Base-by-base conservation (phyloP, 352 stramenopile genomes). In the Phytophthora ramorum region DNA sequence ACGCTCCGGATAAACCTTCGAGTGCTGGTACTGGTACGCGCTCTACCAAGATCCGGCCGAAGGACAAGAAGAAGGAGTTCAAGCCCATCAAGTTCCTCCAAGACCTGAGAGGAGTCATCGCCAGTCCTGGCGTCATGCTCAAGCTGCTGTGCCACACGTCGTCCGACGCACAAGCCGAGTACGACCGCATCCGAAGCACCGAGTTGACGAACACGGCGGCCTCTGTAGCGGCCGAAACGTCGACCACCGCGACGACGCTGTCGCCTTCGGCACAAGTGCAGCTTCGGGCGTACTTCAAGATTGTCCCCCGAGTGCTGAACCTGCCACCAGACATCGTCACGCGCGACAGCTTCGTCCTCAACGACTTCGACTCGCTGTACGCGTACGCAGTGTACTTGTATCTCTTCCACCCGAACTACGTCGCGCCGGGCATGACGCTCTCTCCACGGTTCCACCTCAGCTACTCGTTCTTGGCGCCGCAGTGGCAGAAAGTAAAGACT, bases 311-410 rank as follows among this genome's bases (percentile, higher is more conserved):
- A 0, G 63, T 84, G 28, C 54, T 91, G 8, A 75, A 81, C 41
- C 68, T 95, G 1, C 78, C 83, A 7, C 73, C 84, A 0, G 84
- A 92, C 40, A 75, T 95, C 24, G 76, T 91, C 24, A 88, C 65
- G 22, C 76, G 78, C 7, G 84, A 93, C 32, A 78, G 81, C 34
- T 90, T 95, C 35, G 73, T 90, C 17, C 59, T 88, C 7, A 89
- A 85, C 60, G 81, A 95, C 53, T 93, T 92, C 48, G 83, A 92
- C 35, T 87, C 83, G 30, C 71, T 92, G 2, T 93, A 92, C 40
- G 70, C 82, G 1, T 91, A 86, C 53, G 45, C 67, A 0, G 78
- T 84, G 43, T 93, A 90, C 14, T 46, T 91, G 40, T 90, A 85
- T 57, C 61, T 79, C 22, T 89, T 91, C 52, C 77, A 91, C 35